Evolutionary conservation across 2,329 filamentous ascomycete genomes (phyloP), one percentile per base, ranked within the genome.

Genomic region (Fusarium pininemorale): DNA sequence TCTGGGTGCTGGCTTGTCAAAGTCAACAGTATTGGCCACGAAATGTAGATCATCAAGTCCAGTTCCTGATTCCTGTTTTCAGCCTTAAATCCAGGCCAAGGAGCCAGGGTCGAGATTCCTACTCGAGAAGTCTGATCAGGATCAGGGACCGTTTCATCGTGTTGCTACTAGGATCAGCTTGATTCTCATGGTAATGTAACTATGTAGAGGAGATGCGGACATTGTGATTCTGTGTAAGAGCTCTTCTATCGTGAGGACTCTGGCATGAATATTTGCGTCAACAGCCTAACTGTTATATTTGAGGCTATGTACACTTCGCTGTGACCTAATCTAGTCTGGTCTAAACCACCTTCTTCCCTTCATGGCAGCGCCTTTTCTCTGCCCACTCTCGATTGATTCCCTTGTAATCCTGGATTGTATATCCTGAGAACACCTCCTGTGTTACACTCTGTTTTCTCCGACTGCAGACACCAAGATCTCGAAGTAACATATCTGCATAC

Each of bases 201-300:
- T 22, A 3, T 32, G 0, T 3, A 32, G 14, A 32, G 26, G 7
- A 12, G 8, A 30, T 16, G 3, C 15, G 0, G 13, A 22, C 6
- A 8, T 7, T 16, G 6, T 3, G n/a, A 1, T 35, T 15, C 32
- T 16, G 15, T 35, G 14, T 16, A 3, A 15, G 3, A 8, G 7
- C 14, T 35, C 32, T 8, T 35, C 32, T 16, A 16, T 16, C 13
- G 28, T 4, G 13, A 15, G 16, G 6, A 12, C 10, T 16, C 5
- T 6, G 0, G 2, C 3, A n/a, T 18, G 8, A 13, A 13, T 18
- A 4, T 28, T 6, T 26, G 1, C 12, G 3, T 47, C 2, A 4
- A 22, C 4, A 28, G 8, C 11, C 7, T 26, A 10, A 22, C 8
- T 14, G 8, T n/a, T 16, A 12, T 13, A 12, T 13, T 12, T 6